Percentiles rank a stretch among this genome's conserved stretches.
Conservation (phyloP, 257 asterid species). For the Verbena officinalis region DNA sequence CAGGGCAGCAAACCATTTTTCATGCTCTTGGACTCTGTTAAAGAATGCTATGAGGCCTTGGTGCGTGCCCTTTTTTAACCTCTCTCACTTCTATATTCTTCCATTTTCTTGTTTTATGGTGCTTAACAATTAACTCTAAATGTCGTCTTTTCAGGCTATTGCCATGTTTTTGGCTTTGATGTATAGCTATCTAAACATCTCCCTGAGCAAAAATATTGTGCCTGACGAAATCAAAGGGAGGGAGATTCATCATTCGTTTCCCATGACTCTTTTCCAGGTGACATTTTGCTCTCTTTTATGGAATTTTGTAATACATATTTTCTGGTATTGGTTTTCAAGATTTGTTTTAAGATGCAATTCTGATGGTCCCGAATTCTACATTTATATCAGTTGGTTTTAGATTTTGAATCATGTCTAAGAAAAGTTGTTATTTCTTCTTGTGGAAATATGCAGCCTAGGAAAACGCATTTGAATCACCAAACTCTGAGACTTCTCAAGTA, state of each 20-base stretch:
- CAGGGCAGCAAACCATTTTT: constrained; percentile 60
- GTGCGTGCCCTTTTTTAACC: constrained; percentile 38
- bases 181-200: constrained; percentile 72
- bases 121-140: neutral
- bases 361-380: neutral
- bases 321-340: constrained; percentile 1
- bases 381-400: constrained; percentile 19
- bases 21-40: constrained; percentile 63
- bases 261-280: constrained; percentile 90
- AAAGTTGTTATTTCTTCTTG: constrained; percentile 13
- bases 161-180: constrained; percentile 85
- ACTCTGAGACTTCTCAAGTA: constrained; percentile 65
- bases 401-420: constrained; percentile 23
- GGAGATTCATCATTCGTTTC: constrained; percentile 87
- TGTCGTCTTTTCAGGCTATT: constrained; percentile 53
- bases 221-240: constrained; percentile 96
- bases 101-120: neutral
- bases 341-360: constrained; percentile 11
- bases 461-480: constrained; percentile 64
- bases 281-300: constrained; percentile 25
- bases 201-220: constrained; percentile 63
- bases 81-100: neutral
- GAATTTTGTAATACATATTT: neutral
- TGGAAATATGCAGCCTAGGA: constrained; percentile 62
- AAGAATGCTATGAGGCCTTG: constrained; percentile 86